Percentiles rank a stretch among this genome's conserved stretches.
phyloP scores from a whole-genome alignment of 305 asterid genomes.

The Fraxinus nigra region DNA sequence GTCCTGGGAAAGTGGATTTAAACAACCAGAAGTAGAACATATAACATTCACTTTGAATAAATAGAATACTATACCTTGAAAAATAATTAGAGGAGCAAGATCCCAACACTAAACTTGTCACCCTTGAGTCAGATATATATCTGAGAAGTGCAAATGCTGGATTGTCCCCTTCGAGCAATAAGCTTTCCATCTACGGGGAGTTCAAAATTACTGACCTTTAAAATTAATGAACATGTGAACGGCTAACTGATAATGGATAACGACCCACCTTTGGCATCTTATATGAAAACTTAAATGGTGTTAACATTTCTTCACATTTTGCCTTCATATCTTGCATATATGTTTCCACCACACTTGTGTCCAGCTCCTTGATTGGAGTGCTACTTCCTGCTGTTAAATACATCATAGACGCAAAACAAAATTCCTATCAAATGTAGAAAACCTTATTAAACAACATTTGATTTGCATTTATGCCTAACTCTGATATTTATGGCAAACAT shows the following conservation, averaged over 20 bases:
- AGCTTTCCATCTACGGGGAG: slow-evolving; percentile 50
- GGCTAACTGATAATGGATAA: slow-evolving; percentile 15
- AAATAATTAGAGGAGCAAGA: slow-evolving; percentile 57
- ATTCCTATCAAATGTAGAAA: neutral
- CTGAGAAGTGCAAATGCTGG: slow-evolving; percentile 63
- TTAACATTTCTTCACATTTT: slow-evolving; percentile 53
- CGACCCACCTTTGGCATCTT: slow-evolving; percentile 43
- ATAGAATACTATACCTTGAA: slow-evolving; percentile 45
- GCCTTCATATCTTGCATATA: slow-evolving; percentile 54
- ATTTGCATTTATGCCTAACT: slow-evolving; percentile 7
- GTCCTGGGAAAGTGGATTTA: neutral
- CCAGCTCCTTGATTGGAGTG: slow-evolving; percentile 52
- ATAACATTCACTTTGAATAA: neutral
- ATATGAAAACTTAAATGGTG: slow-evolving; percentile 42
- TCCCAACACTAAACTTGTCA: slow-evolving; percentile 64
- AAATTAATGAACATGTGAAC: slow-evolving; percentile 19
- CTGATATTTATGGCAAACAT: neutral
- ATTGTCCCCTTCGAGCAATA: slow-evolving; percentile 76
- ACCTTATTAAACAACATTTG: neutral
- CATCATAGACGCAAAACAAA: slow-evolving; percentile 3
- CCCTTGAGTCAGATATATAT: slow-evolving; percentile 53
- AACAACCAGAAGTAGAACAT: neutral
- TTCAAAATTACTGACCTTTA: slow-evolving; percentile 15
- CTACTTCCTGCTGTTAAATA: slow-evolving; percentile 61
- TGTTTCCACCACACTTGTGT: slow-evolving; percentile 50